Conservation (phyloP, 768 basidiomycete genomes). For the Boletus coccyginus region DNA sequence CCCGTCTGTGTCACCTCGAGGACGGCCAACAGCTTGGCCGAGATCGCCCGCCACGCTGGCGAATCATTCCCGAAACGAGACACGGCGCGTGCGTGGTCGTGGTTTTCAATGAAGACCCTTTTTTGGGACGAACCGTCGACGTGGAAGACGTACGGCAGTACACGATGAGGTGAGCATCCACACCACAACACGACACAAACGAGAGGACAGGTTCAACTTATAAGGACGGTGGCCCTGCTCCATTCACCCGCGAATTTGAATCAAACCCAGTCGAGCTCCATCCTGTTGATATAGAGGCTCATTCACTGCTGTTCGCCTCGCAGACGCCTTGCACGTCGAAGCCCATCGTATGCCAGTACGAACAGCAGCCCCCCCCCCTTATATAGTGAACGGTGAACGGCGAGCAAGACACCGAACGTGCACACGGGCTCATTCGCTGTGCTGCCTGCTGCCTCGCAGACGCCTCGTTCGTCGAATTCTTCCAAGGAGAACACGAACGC, state of each 20-base stretch:
- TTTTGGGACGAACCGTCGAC: neutral
- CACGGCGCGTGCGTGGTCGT: conserved; percentile 63
- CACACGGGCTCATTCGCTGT: neutral
- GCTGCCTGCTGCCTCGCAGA: conserved; percentile 18
- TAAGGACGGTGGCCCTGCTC: neutral
- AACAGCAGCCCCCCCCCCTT: no score
- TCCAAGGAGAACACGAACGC: neutral
- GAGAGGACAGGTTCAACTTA: conserved; percentile 5
- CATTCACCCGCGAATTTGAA: conserved; percentile 3
- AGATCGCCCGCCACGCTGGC: conserved; percentile 51
- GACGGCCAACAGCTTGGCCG: conserved; percentile 64
- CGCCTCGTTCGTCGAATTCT: conserved; percentile 14
- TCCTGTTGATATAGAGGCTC: neutral
- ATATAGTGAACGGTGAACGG: conserved; percentile 5
- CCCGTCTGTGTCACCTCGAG: conserved; percentile 61
- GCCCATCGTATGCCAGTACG: neutral
- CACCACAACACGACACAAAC: conserved; percentile 4
- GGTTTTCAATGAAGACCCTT: conserved; percentile 69
- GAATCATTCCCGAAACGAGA: conserved; percentile 66
- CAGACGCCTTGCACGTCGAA: conserved; percentile 12
- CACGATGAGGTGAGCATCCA: conserved; percentile 16
- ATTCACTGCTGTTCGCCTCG: conserved; percentile 18
- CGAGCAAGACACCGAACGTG: conserved; percentile 14
- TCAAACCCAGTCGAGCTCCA: neutral
- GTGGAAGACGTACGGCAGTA: conserved; percentile 6